Evolutionary conservation across 73 alveolate species (phyloP).

Genomic region (Stentor roeselii): DNA sequence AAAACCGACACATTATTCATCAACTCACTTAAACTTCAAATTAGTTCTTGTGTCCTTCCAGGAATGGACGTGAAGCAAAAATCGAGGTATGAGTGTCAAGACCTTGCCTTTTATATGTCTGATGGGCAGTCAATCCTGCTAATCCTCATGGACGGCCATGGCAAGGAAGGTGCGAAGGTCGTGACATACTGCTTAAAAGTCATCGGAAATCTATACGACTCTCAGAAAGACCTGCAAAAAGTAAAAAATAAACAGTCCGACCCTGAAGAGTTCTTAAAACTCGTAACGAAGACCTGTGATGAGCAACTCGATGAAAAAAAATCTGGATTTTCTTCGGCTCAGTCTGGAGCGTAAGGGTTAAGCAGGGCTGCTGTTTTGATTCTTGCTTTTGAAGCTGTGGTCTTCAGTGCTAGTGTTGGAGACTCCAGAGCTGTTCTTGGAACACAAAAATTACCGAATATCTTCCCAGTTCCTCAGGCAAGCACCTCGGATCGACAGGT

Average conservation of each 20-base stretch:
- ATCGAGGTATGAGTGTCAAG: neutral
- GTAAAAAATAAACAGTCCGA: neutral
- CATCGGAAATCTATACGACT: neutral
- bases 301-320: neutral
- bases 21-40: no score
- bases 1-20: neutral
- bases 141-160: neutral
- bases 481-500: neutral
- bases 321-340: neutral
- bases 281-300: neutral
- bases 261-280: neutral
- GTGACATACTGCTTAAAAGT: neutral
- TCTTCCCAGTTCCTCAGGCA: slow-evolving; percentile 12
- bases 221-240: neutral
- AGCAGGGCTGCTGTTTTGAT: slow-evolving; percentile 17
- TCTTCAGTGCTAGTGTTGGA: slow-evolving; percentile 22
- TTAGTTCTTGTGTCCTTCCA: neutral
- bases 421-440: slow-evolving; percentile 50
- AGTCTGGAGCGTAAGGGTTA: neutral
- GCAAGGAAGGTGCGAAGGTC: neutral
- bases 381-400: neutral
- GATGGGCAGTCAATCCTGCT: neutral
- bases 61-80: neutral
- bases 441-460: neutral
- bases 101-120: neutral